Evolutionary conservation across 108 stramenopile genomes (phyloP).

Genomic region (Cyclotella kingstonii): DNA sequence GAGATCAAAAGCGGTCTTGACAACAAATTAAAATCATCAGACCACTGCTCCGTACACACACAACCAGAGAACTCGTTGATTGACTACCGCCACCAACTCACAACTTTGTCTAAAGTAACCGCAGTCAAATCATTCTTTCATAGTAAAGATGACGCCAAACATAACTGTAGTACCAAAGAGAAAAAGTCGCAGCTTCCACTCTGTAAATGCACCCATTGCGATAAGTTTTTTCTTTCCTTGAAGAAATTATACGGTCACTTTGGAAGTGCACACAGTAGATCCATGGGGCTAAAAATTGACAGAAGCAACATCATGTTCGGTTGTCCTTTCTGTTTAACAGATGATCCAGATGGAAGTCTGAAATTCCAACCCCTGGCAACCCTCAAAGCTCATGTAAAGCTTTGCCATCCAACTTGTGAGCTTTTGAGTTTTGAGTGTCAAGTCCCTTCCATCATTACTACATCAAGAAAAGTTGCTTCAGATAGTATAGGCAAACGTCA

Average conservation of each 20-base stretch:
- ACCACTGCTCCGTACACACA: no score
- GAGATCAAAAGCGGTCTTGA: no score
- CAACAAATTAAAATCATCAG: no score
- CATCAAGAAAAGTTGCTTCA: neutral
- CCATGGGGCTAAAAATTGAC: slow-evolving; percentile 1
- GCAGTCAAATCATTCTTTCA: neutral
- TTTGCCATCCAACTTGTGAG: neutral
- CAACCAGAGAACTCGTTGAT: no score
- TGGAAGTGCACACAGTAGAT: slow-evolving; percentile 4
- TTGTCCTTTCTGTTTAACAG: slow-evolving; percentile 8
- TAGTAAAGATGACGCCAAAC: neutral
- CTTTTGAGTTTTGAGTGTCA: slow-evolving; percentile 1
- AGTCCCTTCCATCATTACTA: neutral
- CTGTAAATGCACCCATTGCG: slow-evolving; percentile 7
- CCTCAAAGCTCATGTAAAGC: slow-evolving; percentile 2
- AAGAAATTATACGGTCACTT: slow-evolving; percentile 8
- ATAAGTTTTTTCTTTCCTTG: slow-evolving; percentile 4
- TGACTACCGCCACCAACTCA: no score
- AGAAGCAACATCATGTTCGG: neutral
- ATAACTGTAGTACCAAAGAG: no score
- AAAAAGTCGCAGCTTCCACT: neutral
- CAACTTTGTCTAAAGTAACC: no score
- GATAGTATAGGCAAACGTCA: neutral
- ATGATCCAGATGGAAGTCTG: no score
- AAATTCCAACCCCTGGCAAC: neutral